Percentiles rank a stretch among this genome's conserved stretches.
Evolutionary conservation across 495 filamentous ascomycete species (phyloP).

Genomic region (Talaromyces wortmannii): DNA sequence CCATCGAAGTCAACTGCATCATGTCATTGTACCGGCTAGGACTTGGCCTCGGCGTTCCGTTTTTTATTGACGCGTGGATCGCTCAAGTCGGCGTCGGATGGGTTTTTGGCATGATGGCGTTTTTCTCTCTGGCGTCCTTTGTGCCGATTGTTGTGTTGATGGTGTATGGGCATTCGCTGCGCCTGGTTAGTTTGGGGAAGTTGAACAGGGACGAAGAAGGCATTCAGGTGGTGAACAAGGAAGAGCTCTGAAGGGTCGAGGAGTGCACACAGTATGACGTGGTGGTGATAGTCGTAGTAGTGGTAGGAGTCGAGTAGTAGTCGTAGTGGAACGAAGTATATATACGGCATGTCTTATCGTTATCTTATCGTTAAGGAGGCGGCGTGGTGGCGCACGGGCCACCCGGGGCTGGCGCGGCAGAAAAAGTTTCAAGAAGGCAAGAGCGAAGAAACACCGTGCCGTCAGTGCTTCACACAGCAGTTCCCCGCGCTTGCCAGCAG

Average conservation of each 20-base stretch:
- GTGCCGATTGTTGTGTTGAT: conserved; percentile 22
- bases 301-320: background rate
- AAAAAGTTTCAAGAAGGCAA: background rate
- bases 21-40: conserved; percentile 34
- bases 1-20: conserved; percentile 33
- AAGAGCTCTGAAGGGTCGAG: too few relatives aligned
- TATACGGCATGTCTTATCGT: background rate
- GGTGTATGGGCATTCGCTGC: conserved; percentile 17
- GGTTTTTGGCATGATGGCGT: conserved; percentile 46
- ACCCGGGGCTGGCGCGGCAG: background rate
- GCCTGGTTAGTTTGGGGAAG: background rate
- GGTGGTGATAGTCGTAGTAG: background rate
- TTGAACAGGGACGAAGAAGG: conserved; percentile 2
- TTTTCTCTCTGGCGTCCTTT: conserved; percentile 34
- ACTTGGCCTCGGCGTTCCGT: conserved; percentile 37
- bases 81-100: conserved; percentile 38
- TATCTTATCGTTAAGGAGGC: background rate
- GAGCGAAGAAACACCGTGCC: background rate
- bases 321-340: background rate
- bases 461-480: background rate
- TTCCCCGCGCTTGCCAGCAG: background rate
- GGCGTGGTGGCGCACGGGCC: conserved; percentile 1
- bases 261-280: too few relatives aligned
- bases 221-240: background rate
- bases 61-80: conserved; percentile 42